Base-by-base conservation (phyloP, 345 rosid genomes). In the Eutrema japonicum region DNA sequence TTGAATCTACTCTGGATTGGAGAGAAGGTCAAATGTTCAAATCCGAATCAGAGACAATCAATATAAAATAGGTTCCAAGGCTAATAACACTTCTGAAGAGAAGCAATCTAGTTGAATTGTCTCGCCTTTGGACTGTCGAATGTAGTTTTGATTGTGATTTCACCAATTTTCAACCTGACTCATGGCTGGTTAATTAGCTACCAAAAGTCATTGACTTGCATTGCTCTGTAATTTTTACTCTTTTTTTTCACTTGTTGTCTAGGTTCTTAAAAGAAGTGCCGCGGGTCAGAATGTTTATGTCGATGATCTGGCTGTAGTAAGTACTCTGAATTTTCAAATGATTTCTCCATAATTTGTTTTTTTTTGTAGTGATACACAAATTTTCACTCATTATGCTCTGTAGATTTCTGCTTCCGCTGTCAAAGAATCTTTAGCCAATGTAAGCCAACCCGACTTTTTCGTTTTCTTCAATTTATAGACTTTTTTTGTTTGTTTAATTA, bases 391-490 rank as follows among this genome's bases (percentile, higher is more conserved):
- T 40, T 22, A 18, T 37, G 45, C 64, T 59, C 12, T 66, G 48
- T 37, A 66, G 37, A 26, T 92, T 40, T 92, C 89, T 75, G 68
- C 87, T 67, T 85, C 86, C 7, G 88, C 88, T 64, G 89, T 90
- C 71, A 83, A 83, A 79, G 95, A 88, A 85, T 87, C 95, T 62
- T 81, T 93, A 81, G 84, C 84, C 79, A 84, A 84, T 86, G 95
- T 93, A 90, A 90, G 96, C 75, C 62, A 16, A 48, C 40, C 4
- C 13, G 1, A 1, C 0, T 26, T 42, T 22, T 12, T 38, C 6
- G 40, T 3, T 7, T 63, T 63, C 14, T 63, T 45, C 35, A 42
- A 13, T 3, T 22, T 40, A 4, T 40, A 49, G 30, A 36, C 8
- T 16, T 36, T 16, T 1, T 16, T 30, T 12, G n/a, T 3, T 7